A percentile compares a stretch with the other conserved stretches of the same genome.
Conservation (phyloP, 495 filamentous ascomycete species). For the Viridothelium virens region DNA sequence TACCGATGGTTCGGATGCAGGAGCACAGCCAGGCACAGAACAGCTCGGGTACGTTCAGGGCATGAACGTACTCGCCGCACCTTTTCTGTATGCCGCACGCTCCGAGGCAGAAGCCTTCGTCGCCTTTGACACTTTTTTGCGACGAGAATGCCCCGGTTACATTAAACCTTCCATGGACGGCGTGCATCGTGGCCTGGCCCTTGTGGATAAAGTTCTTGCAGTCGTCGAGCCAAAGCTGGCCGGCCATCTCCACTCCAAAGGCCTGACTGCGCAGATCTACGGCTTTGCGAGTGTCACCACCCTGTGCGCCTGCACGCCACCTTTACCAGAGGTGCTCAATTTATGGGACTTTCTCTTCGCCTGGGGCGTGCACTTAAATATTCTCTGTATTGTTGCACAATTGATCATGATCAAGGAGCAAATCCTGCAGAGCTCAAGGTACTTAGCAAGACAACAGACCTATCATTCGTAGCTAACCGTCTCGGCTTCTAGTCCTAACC, state of each 20-base stretch:
- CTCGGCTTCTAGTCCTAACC: slow-evolving; percentile 49
- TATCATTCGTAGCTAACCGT: slow-evolving; percentile 1
- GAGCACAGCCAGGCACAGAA: slow-evolving; percentile 12
- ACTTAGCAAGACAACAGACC: slow-evolving; percentile 29
- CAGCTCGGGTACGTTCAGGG: slow-evolving; percentile 79
- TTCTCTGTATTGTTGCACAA: slow-evolving; percentile 96
- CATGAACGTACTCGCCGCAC: slow-evolving; percentile 99
- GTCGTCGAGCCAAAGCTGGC: slow-evolving; percentile 88
- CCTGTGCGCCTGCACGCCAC: slow-evolving; percentile 93
- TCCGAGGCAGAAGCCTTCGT: slow-evolving; percentile 93
- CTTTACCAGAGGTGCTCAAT: slow-evolving; percentile 82
- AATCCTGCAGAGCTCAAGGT: slow-evolving; percentile 77
- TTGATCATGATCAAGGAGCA: slow-evolving; percentile 78
- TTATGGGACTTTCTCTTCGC: slow-evolving; percentile 99
- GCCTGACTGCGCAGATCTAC: slow-evolving; percentile 85
- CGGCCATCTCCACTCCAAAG: slow-evolving; percentile 70
- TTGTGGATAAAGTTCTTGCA: slow-evolving; percentile 84
- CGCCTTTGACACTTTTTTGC: slow-evolving; percentile 82
- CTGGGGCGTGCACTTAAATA: slow-evolving; percentile 88
- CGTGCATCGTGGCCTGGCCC: slow-evolving; percentile 79
- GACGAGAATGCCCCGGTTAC: slow-evolving; percentile 84
- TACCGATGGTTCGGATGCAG: slow-evolving; percentile 49
- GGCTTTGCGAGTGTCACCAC: slow-evolving; percentile 97
- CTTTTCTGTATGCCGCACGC: slow-evolving; percentile 89
- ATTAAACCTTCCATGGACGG: slow-evolving; percentile 95